A percentile compares a stretch with the other conserved stretches of the same genome.
Conservation (phyloP, 2,329 filamentous ascomycete species). For the Epichloe hybrida region DNA sequence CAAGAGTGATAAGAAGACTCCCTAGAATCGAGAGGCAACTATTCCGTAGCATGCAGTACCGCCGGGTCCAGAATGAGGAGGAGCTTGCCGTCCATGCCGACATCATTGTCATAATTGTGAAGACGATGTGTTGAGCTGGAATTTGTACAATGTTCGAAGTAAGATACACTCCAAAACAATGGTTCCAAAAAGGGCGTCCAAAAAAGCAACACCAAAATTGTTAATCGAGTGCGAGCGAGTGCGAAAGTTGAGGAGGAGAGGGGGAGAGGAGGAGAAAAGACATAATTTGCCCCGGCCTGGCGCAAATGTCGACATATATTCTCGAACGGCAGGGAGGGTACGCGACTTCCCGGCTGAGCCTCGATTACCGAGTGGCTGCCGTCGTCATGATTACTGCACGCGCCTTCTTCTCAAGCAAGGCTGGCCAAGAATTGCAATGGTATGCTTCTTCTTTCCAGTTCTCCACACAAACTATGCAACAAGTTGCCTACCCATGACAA, state of each 20-base stretch:
- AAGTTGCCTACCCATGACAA: neutral
- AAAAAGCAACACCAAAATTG: constrained; percentile 1
- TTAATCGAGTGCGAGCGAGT: neutral
- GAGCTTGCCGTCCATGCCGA: neutral
- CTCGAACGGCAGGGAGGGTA: neutral
- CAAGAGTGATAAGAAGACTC: constrained; percentile 3
- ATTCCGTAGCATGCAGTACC: neutral
- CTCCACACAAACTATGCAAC: neutral
- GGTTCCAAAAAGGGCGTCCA: constrained; percentile 6
- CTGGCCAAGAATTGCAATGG: neutral
- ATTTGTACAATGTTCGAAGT: constrained; percentile 1
- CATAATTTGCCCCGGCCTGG: neutral
- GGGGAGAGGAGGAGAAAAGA: neutral
- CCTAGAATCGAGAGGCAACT: neutral
- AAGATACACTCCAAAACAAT: constrained; percentile 14
- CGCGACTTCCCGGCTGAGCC: neutral
- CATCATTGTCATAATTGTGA: neutral
- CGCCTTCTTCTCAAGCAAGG: neutral
- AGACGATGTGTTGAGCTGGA: neutral
- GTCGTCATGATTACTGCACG: neutral
- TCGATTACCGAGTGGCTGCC: neutral
- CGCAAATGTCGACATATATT: neutral
- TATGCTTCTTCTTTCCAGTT: neutral
- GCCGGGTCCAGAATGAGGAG: neutral
- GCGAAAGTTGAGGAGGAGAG: neutral